These are phyloP conservation scores for slime mould (Dictyostelium discoideum) DNA, from an alignment of 78 protist genomes.

Conservation along the genomic window dicty_2.7 NC_007090.3:4563001-4563500, in stretches of 20 bases:
- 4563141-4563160: constrained; percentile 65
- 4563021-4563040: not conserved
- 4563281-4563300: constrained; percentile 78
- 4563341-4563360: not conserved
- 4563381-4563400: not conserved
- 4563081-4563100: not conserved
- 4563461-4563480: too few relatives aligned
- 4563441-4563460: too few relatives aligned
- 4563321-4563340: constrained; percentile 42
- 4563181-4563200: constrained; percentile 77
- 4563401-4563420: too few relatives aligned
- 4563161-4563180: constrained; percentile 66
- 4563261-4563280: constrained; percentile 64
- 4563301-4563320: constrained; percentile 61
- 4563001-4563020: constrained; percentile 3
- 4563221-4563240: constrained; percentile 79
- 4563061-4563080: not conserved
- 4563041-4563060: not conserved
- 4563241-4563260: constrained; percentile 72
- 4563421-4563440: too few relatives aligned
- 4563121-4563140: constrained; percentile 42
- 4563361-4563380: not conserved
- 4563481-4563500: too few relatives aligned
- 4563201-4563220: constrained; percentile 72
- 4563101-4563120: constrained; percentile 12